phyloP scores from a whole-genome alignment of 1,139 yeast genomes.

The Debaryomyces sp. region DNA sequence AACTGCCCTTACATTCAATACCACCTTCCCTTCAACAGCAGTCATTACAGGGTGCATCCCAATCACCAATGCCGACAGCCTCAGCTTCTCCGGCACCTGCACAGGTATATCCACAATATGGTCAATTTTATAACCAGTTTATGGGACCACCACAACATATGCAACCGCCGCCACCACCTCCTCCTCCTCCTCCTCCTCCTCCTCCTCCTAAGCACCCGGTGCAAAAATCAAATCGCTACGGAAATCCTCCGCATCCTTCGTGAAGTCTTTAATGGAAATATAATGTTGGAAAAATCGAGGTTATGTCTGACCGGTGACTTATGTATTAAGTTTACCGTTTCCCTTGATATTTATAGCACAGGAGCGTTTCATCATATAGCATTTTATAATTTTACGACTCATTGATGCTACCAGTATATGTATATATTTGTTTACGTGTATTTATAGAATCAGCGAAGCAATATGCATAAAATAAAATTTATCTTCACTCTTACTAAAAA shows the following conservation, averaged over 20 bases:
- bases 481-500: neutral
- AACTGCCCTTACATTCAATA: conserved; percentile 3
- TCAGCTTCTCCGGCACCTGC: neutral
- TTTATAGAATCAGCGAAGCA: neutral
- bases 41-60: neutral
- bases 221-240: neutral
- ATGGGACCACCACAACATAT: neutral
- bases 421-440: neutral
- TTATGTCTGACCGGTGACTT: neutral
- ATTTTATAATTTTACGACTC: neutral
- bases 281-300: neutral
- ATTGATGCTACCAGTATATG: neutral
- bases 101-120: neutral
- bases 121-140: neutral
- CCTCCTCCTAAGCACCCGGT: neutral
- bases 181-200: too few species aligned
- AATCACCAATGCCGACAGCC: neutral
- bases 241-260: neutral
- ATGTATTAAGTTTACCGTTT: neutral
- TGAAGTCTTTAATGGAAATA: neutral
- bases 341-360: neutral
- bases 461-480: neutral
- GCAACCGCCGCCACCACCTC: too few species aligned
- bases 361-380: neutral
- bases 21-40: neutral